phyloP scores from a whole-genome alignment of 2,329 filamentous ascomycete genomes.

The Monilinia aucupariae region DNA sequence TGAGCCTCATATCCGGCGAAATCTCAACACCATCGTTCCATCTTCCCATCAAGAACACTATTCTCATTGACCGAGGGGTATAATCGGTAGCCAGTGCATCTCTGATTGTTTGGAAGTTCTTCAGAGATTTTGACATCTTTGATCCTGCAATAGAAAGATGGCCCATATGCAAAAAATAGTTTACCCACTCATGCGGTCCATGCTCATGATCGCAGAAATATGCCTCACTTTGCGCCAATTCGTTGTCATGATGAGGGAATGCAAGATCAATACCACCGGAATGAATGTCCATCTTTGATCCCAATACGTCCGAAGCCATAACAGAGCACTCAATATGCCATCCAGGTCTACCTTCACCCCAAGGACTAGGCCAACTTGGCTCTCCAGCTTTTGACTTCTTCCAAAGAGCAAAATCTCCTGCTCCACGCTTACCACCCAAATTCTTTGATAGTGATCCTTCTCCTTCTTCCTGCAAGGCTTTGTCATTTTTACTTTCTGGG shows the following conservation, averaged over 20 bases:
- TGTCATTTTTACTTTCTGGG: slow-evolving; percentile 79
- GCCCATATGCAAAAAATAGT: slow-evolving; percentile 90
- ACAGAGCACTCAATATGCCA: slow-evolving; percentile 98
- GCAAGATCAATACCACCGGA: slow-evolving; percentile 82
- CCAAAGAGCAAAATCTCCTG: slow-evolving; percentile 88
- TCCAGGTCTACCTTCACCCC: slow-evolving; percentile 82
- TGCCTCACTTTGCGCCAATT: slow-evolving; percentile 85
- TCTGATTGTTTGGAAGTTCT: slow-evolving; percentile 92
- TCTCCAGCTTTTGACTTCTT: slow-evolving; percentile 89
- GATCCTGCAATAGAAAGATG: slow-evolving; percentile 83
- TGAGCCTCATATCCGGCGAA: slow-evolving; percentile 71
- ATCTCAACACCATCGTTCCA: slow-evolving; percentile 94
- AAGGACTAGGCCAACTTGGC: slow-evolving; percentile 81
- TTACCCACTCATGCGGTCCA: slow-evolving; percentile 16
- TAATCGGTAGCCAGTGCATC: slow-evolving; percentile 68
- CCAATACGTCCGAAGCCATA: slow-evolving; percentile 88
- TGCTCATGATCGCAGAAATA: slow-evolving; percentile 45
- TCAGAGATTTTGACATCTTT: slow-evolving; percentile 94
- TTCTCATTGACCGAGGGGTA: slow-evolving; percentile 72
- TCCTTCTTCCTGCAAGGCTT: slow-evolving; percentile 77
- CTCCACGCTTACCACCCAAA: slow-evolving; percentile 55
- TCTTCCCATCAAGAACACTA: slow-evolving; percentile 79
- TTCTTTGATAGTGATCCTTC: slow-evolving; percentile 66
- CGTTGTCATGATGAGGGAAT: slow-evolving; percentile 91
- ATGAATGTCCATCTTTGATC: slow-evolving; percentile 77